phyloP scores from a whole-genome alignment of 192 early-diverging fungal species.

The Helicostylum pulchrum region DNA sequence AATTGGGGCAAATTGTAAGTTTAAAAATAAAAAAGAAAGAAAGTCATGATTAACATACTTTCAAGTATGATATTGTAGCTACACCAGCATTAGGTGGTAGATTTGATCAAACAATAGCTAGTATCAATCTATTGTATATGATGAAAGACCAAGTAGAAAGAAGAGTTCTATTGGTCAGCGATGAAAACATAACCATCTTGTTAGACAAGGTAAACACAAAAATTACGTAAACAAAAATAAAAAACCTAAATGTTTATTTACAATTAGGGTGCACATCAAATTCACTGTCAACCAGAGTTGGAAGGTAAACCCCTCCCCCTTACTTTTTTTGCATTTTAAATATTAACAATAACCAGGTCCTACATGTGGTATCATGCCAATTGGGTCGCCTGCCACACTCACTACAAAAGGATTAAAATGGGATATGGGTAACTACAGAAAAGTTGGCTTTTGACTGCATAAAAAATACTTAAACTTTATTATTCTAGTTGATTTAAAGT shows the following conservation, averaged over 20 bases:
- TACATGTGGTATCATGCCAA: constrained; percentile 84
- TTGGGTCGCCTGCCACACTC: constrained; percentile 60
- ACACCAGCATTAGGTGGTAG: constrained; percentile 82
- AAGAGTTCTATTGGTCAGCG: constrained; percentile 61
- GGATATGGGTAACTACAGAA: constrained; percentile 69
- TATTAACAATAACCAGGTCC: constrained; percentile 43
- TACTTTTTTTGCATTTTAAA: neutral
- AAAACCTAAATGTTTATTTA: constrained; percentile 6
- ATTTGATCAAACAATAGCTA: constrained; percentile 85
- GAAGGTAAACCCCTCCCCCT: constrained; percentile 61
- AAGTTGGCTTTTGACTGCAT: neutral
- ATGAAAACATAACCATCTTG: constrained; percentile 73
- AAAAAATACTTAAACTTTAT: constrained; percentile 8
- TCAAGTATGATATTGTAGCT: constrained; percentile 62
- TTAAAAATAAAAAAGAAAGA: neutral
- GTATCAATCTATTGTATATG: constrained; percentile 68
- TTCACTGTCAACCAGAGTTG: constrained; percentile 55
- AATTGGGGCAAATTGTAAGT: constrained; percentile 1
- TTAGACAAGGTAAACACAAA: constrained; percentile 51
- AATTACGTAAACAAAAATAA: neutral
- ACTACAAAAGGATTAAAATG: constrained; percentile 79
- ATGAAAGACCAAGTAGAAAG: constrained; percentile 52
- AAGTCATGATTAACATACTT: neutral
- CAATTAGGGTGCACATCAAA: constrained; percentile 60
- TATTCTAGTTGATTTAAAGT: constrained; percentile 28